These are phyloP conservation scores for Phytomonas sp. DNA, from an alignment of 208 protist species.

Conservation along the genomic window DNA sequence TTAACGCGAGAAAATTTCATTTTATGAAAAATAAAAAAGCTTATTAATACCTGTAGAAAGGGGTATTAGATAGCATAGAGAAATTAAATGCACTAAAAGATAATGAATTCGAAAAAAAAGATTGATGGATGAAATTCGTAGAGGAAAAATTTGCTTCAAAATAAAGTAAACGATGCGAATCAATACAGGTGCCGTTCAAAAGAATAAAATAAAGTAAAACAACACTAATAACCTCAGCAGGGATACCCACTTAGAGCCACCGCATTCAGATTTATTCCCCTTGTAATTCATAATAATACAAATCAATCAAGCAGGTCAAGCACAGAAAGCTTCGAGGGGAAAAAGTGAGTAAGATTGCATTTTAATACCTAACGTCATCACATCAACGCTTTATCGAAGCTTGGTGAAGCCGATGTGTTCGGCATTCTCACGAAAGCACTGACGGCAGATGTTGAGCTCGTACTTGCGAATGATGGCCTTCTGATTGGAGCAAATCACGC, in stretches of 20 bases:
- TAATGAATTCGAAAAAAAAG: conserved; percentile 1
- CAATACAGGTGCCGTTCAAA: neutral
- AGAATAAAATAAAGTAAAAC: neutral
- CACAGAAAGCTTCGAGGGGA: conserved; percentile 3
- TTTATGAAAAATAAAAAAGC: neutral
- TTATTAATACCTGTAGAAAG: neutral
- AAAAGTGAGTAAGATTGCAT: neutral
- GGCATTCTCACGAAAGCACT: conserved; percentile 93
- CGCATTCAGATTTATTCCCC: neutral
- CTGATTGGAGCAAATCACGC: conserved; percentile 89
- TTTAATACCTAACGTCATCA: neutral
- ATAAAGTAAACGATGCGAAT: neutral
- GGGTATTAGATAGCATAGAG: neutral
- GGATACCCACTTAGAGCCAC: neutral
- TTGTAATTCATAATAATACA: neutral
- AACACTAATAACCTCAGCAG: neutral
- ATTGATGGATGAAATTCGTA: neutral
- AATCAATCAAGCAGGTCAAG: neutral
- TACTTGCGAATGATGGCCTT: conserved; percentile 93
- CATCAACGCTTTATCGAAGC: conserved; percentile 56
- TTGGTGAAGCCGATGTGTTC: conserved; percentile 88
- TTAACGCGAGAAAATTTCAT: conserved; percentile 67
- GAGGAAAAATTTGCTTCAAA: neutral
- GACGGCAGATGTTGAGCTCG: conserved; percentile 90
- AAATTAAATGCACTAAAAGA: conserved; percentile 2